Evolutionary conservation across 73 alveolate species (phyloP).

Genomic region (Blepharisma japonicum): DNA sequence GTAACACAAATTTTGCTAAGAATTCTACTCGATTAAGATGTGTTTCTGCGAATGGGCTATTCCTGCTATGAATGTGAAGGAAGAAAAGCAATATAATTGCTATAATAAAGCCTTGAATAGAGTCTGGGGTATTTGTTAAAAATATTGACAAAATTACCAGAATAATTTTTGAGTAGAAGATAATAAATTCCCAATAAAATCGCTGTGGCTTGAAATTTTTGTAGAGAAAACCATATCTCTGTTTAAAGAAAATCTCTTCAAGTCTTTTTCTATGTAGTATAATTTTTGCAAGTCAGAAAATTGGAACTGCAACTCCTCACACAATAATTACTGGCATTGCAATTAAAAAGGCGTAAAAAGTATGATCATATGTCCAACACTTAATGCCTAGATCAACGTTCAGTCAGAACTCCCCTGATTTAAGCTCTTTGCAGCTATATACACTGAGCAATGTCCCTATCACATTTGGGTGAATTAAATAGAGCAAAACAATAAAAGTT

Average conservation of each 20-base stretch:
- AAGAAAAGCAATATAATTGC: too few relatives aligned
- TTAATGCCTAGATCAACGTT: slow-evolving; percentile 8
- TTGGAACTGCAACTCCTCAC: background rate
- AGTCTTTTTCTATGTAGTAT: slow-evolving; percentile 5
- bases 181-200: slow-evolving; percentile 51
- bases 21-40: too few relatives aligned
- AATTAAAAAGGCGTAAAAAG: background rate
- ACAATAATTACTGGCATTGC: background rate
- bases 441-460: slow-evolving; percentile 22
- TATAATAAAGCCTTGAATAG: too few relatives aligned
- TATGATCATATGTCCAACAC: slow-evolving; percentile 19
- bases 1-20: too few relatives aligned
- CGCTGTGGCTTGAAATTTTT: slow-evolving; percentile 33
- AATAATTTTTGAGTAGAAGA: slow-evolving; percentile 27
- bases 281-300: background rate
- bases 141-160: too few relatives aligned
- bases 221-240: slow-evolving; percentile 46
- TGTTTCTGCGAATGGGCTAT: too few relatives aligned
- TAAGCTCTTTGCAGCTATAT: slow-evolving; percentile 39
- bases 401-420: slow-evolving; percentile 31
- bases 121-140: too few relatives aligned
- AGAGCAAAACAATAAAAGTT: slow-evolving; percentile 39
- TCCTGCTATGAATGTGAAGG: too few relatives aligned
- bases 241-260: slow-evolving; percentile 34
- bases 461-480: slow-evolving; percentile 43